Base-by-base conservation (phyloP, 805 yeast species). In the Pichia heedii region DNA sequence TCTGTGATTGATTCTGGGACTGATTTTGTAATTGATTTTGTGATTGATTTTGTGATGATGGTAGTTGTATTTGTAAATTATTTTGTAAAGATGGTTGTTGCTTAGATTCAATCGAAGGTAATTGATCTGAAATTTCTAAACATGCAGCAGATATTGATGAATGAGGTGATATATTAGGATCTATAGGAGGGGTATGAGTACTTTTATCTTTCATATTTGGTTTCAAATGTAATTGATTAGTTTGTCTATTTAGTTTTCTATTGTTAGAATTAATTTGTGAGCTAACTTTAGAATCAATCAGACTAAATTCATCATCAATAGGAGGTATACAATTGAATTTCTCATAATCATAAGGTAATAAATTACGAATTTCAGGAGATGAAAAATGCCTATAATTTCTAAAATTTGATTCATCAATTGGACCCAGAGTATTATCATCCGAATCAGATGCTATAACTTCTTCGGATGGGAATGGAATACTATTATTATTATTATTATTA, bases 281-380 rank as follows among this genome's bases (percentile, higher is more conserved):
- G 20, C 33, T 16, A 3, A 44, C 37, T 22, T 40, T 44, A 1
- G 41, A 40, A 26, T 44, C 33, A 7, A 47, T 37, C 10, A 37
- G 3, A 18, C 27, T 39, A 21, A 47, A 40, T 37, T 43, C 49
- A 35, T 47, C 49, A 12, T 26, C 32, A 29, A 29, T 29, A 13
- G 32, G 32, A 13, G 15, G 6, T 4, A 29, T 15, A 10, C 15
- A 9, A 29, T 29, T 29, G 18, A 29, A 6, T 10, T 29, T 12
- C 15, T 29, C 15, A 7, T 13, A 29, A 29, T 29, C 15, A 29
- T 29, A 13, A 24, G 9, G 27, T 9, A 34, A 20, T 9, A n/a
- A 16, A 21, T 32, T 21, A 15, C 22, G 27, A 11, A 36, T 21
- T n/a, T 27, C 33, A 27, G 45, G 41, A 27, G n/a, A 22, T 11